These are phyloP conservation scores for Tuber magnatum DNA, from an alignment of 495 filamentous ascomycete genomes.

Conservation along the genomic window DNA sequence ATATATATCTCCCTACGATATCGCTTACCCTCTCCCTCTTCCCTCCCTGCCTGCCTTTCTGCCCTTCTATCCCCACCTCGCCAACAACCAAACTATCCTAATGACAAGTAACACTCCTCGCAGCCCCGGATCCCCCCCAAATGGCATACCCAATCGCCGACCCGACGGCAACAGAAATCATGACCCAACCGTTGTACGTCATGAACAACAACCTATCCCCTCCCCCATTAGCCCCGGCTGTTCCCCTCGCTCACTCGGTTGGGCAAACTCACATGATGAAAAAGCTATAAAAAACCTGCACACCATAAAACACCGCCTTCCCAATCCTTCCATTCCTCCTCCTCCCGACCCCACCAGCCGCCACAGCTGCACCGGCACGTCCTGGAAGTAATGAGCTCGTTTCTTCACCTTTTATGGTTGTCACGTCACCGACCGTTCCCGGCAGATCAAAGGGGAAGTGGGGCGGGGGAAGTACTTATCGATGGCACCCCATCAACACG, in stretches of 20 bases:
- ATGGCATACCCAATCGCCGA: conserved; percentile 81
- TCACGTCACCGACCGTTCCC: conserved; percentile 1
- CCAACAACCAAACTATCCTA: conserved; percentile 43
- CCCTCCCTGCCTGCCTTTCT: not conserved
- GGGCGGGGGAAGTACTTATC: conserved; percentile 50
- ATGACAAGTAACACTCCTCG: conserved; percentile 88
- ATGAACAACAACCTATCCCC: conserved; percentile 84
- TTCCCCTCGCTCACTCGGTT: not conserved
- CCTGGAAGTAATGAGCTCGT: conserved; percentile 65
- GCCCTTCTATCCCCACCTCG: not conserved
- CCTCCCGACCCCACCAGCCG: conserved; percentile 23
- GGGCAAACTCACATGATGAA: conserved; percentile 85
- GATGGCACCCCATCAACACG: conserved; percentile 47
- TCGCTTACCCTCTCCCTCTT: not conserved
- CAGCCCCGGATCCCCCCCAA: conserved; percentile 59
- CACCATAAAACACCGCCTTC: conserved; percentile 76
- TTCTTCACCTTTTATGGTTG: conserved; percentile 42
- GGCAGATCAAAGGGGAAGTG: not conserved
- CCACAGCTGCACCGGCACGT: conserved; percentile 45
- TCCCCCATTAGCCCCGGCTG: not conserved
- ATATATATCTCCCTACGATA: no score
- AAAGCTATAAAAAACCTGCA: conserved; percentile 97
- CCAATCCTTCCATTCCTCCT: conserved; percentile 59
- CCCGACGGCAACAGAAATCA: conserved; percentile 82
- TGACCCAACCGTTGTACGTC: conserved; percentile 98